These are phyloP conservation scores for Senna siamea DNA, from an alignment of 306 rosid species.

Conservation along the genomic window DNA sequence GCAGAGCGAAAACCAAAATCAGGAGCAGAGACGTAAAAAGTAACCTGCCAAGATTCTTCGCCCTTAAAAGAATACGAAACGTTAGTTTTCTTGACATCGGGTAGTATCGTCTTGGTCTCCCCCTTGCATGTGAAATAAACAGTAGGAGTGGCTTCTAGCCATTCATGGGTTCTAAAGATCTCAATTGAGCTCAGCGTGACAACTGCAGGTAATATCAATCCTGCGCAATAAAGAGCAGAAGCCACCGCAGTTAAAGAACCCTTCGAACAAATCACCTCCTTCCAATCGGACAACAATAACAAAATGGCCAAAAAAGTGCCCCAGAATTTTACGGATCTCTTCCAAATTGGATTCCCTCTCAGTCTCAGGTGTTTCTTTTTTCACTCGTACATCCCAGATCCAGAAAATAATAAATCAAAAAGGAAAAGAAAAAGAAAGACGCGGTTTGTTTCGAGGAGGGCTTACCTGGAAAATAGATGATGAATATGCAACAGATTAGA, in stretches of 20 bases:
- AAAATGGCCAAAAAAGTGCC: too few relatives aligned
- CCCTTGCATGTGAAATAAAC: slow-evolving; percentile 77
- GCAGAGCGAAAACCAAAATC: background rate
- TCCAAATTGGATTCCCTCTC: background rate
- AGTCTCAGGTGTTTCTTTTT: background rate
- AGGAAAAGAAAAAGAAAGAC: background rate
- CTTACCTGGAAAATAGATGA: slow-evolving; percentile 65
- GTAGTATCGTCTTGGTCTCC: slow-evolving; percentile 69
- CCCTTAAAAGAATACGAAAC: slow-evolving; percentile 66
- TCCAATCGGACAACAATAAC: background rate
- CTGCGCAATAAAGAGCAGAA: slow-evolving; percentile 42
- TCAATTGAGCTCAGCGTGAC: slow-evolving; percentile 73
- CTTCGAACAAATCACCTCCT: background rate
- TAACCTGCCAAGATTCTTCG: slow-evolving; percentile 98
- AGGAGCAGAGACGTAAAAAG: background rate
- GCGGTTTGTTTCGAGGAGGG: background rate
- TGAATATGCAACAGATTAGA: slow-evolving; percentile 44
- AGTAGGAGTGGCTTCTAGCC: slow-evolving; percentile 56
- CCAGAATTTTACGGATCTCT: too few relatives aligned
- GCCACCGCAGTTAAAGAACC: background rate
- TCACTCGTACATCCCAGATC: background rate
- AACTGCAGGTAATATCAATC: slow-evolving; percentile 56
- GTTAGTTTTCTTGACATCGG: slow-evolving; percentile 64
- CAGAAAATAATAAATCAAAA: background rate
- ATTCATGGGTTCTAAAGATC: slow-evolving; percentile 76